Evolutionary conservation across 1,139 yeast genomes (phyloP).

Genomic region (Tardiomyces blankii): DNA sequence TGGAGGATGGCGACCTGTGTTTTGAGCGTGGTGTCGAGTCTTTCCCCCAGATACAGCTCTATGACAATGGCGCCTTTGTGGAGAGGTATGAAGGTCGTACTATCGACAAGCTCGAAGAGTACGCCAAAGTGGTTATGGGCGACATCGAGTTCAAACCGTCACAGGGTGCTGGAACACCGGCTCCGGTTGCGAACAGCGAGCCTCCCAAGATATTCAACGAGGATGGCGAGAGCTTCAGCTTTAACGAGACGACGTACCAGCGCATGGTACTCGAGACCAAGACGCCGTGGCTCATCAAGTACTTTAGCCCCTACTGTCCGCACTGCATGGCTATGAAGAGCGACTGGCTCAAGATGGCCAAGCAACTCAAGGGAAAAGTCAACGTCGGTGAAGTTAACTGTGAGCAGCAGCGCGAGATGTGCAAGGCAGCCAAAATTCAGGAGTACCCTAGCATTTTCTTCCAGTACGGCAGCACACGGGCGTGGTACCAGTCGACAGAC

Average conservation of each 20-base stretch:
- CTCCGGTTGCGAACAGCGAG: not conserved
- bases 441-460: conserved; percentile 24
- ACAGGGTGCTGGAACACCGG: not conserved
- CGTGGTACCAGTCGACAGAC: conserved; percentile 17
- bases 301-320: conserved; percentile 29
- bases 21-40: conserved; percentile 17
- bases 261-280: conserved; percentile 8
- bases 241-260: conserved; percentile 13
- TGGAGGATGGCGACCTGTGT: conserved; percentile 31
- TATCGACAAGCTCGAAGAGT: conserved; percentile 5
- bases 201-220: not conserved
- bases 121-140: conserved; percentile 4
- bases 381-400: conserved; percentile 34
- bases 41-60: conserved; percentile 27
- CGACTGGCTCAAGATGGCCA: conserved; percentile 28
- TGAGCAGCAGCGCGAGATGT: conserved; percentile 22
- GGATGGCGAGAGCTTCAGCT: not conserved
- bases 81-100: conserved; percentile 13
- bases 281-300: conserved; percentile 32
- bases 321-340: conserved; percentile 28
- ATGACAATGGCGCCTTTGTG: conserved; percentile 21
- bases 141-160: not conserved
- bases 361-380: conserved; percentile 19
- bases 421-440: conserved; percentile 22
- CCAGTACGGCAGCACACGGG: conserved; percentile 22